phyloP scores from a whole-genome alignment of 2,329 filamentous ascomycete genomes.

The Clathrospora elynae region DNA sequence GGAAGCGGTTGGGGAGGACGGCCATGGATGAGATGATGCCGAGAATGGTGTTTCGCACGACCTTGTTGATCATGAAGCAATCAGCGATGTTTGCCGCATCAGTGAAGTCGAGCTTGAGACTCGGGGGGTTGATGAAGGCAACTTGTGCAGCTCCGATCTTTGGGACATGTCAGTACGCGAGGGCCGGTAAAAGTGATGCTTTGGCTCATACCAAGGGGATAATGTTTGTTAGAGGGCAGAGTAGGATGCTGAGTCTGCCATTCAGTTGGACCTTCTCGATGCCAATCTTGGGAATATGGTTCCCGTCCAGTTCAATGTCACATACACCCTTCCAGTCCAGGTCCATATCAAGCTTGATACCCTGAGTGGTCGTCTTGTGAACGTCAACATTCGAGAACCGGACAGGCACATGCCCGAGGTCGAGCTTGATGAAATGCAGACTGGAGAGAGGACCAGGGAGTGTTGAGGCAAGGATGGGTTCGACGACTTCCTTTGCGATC shows the following conservation, averaged over 20 bases:
- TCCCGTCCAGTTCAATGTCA: constrained; percentile 56
- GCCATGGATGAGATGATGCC: constrained; percentile 54
- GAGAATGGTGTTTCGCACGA: constrained; percentile 54
- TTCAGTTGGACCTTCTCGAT: constrained; percentile 53
- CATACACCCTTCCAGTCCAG: constrained; percentile 54
- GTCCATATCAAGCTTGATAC: constrained; percentile 58
- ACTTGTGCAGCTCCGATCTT: constrained; percentile 57
- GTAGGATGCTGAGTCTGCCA: constrained; percentile 53
- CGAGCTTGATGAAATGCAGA: constrained; percentile 54
- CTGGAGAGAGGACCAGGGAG: constrained; percentile 53
- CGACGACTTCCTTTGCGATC: constrained; percentile 56
- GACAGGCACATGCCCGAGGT: constrained; percentile 53
- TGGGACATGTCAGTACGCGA: constrained; percentile 9
- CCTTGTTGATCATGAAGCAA: constrained; percentile 49
- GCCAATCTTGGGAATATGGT: constrained; percentile 53
- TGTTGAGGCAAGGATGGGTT: constrained; percentile 56
- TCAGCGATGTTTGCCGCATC: constrained; percentile 55
- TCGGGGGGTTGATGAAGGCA: constrained; percentile 57
- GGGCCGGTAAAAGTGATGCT: neutral
- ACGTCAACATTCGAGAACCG: constrained; percentile 52
- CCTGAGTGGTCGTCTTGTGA: constrained; percentile 52
- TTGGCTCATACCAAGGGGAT: constrained; percentile 52
- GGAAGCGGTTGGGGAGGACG: constrained; percentile 57
- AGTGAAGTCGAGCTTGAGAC: constrained; percentile 55
- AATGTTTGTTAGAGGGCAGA: constrained; percentile 53